Base-by-base conservation (phyloP, 768 basidiomycete species). In the Rhodotorula sphaerocarpa region DNA sequence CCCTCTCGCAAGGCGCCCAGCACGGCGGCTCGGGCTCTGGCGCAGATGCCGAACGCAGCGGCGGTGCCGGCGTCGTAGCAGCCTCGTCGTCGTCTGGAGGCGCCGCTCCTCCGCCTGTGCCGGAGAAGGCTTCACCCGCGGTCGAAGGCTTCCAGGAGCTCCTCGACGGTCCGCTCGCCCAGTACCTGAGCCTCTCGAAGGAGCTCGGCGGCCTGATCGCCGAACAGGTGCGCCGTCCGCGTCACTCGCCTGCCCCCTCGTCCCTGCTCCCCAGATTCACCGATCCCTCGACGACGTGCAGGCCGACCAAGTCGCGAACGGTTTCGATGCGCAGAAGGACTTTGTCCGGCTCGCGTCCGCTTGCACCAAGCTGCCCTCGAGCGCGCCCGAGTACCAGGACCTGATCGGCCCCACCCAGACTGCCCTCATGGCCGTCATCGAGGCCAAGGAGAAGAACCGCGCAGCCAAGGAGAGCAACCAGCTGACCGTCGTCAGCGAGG, bases 391-490 rank as follows among this genome's bases (percentile, higher is more conserved):
- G 5, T 79, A 87, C 50, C 80, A 78, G 44, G 75, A 77, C 41
- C 73, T 91, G 46, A 78, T 95, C 20, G 77, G 75, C 3, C 87
- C 87, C 4, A 80, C 93, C 50, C 83, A 84, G 56, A 78, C 80
- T 23, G 80, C 84, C 11, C 83, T 96, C 61, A 83, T 84, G 63
- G 83, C 83, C 4, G 83, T 95, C 65, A 79, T 82, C n/a, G 84
- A 85, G 47, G 79, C 86, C 66, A 90, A 90, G 77, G 90, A 93
- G 64, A 82, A 83, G 41, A 84, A 85, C 65, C 78, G 87, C 65
- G 85, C 87, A 57, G 80, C 86, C 58, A 86, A 90, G 50, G 91
- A 87, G 84, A 83, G 82, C 70, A 83, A 82, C 46, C 89, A 92
- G 73, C 78, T 96, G 30, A 84, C 82, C 34, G 82, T 84, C 30